Percentiles rank a stretch among this genome's conserved stretches.
phyloP scores from a whole-genome alignment of 441 rosid species.

The Flueggea neowawraea region DNA sequence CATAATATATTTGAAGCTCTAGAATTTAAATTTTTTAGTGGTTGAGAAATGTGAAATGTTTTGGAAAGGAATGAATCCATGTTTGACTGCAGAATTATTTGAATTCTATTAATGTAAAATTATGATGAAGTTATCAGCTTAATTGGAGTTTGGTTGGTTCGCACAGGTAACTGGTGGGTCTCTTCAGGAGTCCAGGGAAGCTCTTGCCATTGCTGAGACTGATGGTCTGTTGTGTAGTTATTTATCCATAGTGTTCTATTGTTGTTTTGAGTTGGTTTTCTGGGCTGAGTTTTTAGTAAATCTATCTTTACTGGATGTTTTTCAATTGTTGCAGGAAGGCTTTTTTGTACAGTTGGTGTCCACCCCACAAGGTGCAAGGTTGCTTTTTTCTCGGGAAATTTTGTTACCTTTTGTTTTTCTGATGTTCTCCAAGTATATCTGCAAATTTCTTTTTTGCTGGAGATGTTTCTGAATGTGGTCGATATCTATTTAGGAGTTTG shows the following conservation, averaged over 20 bases:
- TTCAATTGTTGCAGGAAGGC: constrained; percentile 53
- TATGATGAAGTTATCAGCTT: background rate
- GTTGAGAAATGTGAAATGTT: too few relatives aligned
- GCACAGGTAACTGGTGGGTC: constrained; percentile 94
- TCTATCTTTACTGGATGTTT: background rate
- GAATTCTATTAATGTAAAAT: background rate
- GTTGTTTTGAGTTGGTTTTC: background rate
- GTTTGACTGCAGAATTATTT: too few relatives aligned
- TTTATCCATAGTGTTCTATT: background rate
- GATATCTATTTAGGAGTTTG: constrained; percentile 63
- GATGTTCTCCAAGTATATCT: constrained; percentile 9
- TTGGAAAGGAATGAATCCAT: too few relatives aligned
- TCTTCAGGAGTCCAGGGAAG: constrained; percentile 83
- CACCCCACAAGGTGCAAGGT: constrained; percentile 98
- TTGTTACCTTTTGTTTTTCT: constrained; percentile 4
- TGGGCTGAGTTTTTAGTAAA: background rate
- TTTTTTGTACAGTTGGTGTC: constrained; percentile 92
- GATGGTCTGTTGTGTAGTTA: constrained; percentile 51
- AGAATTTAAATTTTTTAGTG: background rate
- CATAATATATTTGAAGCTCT: too few relatives aligned
- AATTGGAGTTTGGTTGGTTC: constrained; percentile 3
- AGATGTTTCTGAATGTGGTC: constrained; percentile 13
- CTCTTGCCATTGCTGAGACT: constrained; percentile 91
- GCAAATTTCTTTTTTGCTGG: constrained; percentile 4
- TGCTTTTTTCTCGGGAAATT: constrained; percentile 7